These are phyloP conservation scores for Cryptococcus sp. DNA, from an alignment of 1,284 basidiomycete genomes.

Conservation along the genomic window DNA sequence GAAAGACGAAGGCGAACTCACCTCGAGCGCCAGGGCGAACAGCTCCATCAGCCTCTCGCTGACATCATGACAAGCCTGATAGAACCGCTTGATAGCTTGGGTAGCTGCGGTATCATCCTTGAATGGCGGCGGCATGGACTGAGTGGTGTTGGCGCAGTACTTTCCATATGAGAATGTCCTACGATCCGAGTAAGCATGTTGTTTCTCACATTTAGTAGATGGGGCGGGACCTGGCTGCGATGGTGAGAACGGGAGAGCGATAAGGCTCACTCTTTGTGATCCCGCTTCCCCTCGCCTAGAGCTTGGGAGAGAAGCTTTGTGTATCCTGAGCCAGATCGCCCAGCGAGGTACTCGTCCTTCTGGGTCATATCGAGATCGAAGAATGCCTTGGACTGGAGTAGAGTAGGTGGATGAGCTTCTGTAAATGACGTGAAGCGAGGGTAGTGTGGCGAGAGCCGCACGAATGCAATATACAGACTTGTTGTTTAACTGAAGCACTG, in stretches of 20 bases:
- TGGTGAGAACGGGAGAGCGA: background rate
- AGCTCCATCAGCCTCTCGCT: slow-evolving; percentile 24
- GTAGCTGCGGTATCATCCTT: slow-evolving; percentile 2
- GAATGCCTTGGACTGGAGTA: slow-evolving; percentile 16
- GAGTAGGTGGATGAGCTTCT: background rate
- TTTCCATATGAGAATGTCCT: slow-evolving; percentile 29
- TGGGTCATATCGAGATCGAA: slow-evolving; percentile 18
- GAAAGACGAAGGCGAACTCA: background rate
- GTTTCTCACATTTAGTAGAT: background rate
- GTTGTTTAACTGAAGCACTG: no score
- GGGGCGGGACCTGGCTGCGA: background rate
- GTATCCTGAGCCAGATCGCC: slow-evolving; percentile 22
- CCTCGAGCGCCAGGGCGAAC: slow-evolving; percentile 26
- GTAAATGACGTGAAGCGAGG: background rate
- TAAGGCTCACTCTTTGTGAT: slow-evolving; percentile 27
- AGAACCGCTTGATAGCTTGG: slow-evolving; percentile 20
- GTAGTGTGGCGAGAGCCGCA: no score
- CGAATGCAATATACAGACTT: no score
- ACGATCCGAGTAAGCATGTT: background rate
- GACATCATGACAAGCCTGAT: slow-evolving; percentile 22
- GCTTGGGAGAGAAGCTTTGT: slow-evolving; percentile 24
- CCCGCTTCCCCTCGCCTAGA: slow-evolving; percentile 25
- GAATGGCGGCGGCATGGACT: slow-evolving; percentile 23
- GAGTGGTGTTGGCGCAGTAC: slow-evolving; percentile 16
- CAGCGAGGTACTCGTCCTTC: slow-evolving; percentile 23